Evolutionary conservation across 139 green algal genomes (phyloP).

Genomic region (Auxenochlorella pyrenoidosa): DNA sequence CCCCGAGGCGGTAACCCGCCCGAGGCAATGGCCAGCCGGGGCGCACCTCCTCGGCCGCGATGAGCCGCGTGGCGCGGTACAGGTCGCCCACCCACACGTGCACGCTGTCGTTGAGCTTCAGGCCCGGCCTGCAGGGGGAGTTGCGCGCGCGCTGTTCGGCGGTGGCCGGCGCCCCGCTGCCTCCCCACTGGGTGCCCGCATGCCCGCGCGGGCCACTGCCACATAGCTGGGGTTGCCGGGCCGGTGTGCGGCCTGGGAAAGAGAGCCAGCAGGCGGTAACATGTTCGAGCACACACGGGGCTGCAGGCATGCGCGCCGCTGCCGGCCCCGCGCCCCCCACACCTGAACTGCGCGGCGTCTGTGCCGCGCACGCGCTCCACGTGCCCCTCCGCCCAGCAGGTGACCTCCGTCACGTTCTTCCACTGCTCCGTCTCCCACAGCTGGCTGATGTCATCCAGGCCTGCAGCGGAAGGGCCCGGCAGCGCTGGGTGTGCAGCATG

Average conservation of each 20-base stretch:
- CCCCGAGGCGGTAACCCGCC: no score
- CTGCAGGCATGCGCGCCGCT: background rate
- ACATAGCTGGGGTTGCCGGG: no score
- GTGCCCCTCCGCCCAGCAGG: constrained; percentile 40
- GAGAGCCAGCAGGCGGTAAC: no score
- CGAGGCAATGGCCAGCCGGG: background rate
- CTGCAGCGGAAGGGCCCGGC: background rate
- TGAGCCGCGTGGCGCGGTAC: constrained; percentile 21
- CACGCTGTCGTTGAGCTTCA: constrained; percentile 40
- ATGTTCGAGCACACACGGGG: background rate
- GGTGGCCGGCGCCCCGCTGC: no score
- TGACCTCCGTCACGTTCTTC: constrained; percentile 39
- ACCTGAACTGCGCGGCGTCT: constrained; percentile 53
- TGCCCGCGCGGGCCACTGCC: no score
- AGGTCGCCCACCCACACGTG: constrained; percentile 50
- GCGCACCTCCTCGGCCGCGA: background rate
- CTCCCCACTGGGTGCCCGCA: no score
- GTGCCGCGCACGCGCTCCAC: constrained; percentile 49
- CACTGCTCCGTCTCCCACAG: constrained; percentile 47
- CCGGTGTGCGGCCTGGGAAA: no score
- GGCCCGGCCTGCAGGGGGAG: constrained; percentile 13
- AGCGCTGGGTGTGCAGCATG: background rate
- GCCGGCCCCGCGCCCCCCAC: background rate
- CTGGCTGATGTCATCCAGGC: constrained; percentile 19
- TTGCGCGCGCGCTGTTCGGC: no score